Conservation (phyloP, 352 stramenopile genomes). For the Phytophthora sp. region DNA sequence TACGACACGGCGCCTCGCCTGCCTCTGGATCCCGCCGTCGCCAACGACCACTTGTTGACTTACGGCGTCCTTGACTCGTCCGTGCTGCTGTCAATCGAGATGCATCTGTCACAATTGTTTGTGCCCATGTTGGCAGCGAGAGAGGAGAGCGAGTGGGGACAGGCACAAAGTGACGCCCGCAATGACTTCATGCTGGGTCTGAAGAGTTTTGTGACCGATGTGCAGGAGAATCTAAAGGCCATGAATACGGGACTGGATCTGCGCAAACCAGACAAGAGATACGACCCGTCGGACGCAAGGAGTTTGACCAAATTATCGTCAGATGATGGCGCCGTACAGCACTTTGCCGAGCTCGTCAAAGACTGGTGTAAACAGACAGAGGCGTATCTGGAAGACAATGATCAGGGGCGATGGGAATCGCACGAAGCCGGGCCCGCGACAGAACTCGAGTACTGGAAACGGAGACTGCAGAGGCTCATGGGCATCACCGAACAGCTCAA, state of each 20-base stretch:
- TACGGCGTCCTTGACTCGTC: constrained; percentile 79
- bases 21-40: constrained; percentile 59
- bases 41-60: constrained; percentile 73
- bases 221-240: constrained; percentile 90
- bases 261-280: constrained; percentile 85
- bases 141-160: constrained; percentile 62
- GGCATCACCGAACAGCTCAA: constrained; percentile 91
- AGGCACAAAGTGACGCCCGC: constrained; percentile 63
- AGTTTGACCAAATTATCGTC: constrained; percentile 73
- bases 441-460: constrained; percentile 90
- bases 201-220: constrained; percentile 80
- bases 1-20: constrained; percentile 27
- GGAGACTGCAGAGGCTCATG: constrained; percentile 82
- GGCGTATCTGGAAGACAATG: constrained; percentile 85
- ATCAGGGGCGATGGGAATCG: constrained; percentile 81
- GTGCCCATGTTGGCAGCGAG: constrained; percentile 53
- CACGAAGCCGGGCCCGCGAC: constrained; percentile 82
- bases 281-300: constrained; percentile 71
- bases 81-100: constrained; percentile 75
- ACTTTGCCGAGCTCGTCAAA: constrained; percentile 90
- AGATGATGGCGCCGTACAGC: constrained; percentile 71
- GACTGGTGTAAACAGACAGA: constrained; percentile 91
- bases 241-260: constrained; percentile 90
- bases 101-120: constrained; percentile 75
- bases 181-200: constrained; percentile 88